Base-by-base conservation (phyloP, 164 flowering plant species). In the Brasenia schreberi region DNA sequence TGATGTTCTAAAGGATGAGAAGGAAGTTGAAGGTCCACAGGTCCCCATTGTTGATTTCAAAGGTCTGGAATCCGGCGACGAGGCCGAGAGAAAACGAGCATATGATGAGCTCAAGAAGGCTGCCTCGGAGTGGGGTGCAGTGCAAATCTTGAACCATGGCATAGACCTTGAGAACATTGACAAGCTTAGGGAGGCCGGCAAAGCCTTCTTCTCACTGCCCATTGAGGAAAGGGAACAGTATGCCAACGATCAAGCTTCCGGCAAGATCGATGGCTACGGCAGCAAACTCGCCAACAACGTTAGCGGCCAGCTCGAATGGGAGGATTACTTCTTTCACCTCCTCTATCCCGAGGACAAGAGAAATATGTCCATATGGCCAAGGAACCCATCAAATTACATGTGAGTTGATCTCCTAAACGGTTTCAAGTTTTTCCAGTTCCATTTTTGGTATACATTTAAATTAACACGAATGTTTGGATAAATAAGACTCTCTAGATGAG, bases 251-350 rank as follows among this genome's bases (percentile, higher is more conserved):
- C 86, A 78, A 66, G 89, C 76, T 0, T 68, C 86, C 0, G 98
- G 97, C 3, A 87, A 79, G 69, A 77, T 93, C 18, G 81, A 82
- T n/a, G 97, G 98, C 4, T 94, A 94, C 52, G 98, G 97, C 0
- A 94, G 97, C 80, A 90, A 94, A 81, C 81, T 94, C 0, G 96
- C 95, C 0, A 94, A 89, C 69, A 86, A 79, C 67, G 86, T 85
- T 7, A 76, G 84, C 49, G 96, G 94, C 5, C 87, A 78, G 73
- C 88, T 86, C 18, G 98, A 93, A 79, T 93, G 98, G 98, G 94
- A 87, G 76, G 98, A 93, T 68, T 89, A 93, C 66, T 89, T 87
- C 78, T 93, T 90, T 76, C 98, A 93, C 70, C 81, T 81, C 62
- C 65, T 76, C 18, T 85, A 44, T 72, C 96, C 97, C 0, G 95